Evolutionary conservation across 2,329 filamentous ascomycete species (phyloP).

Genomic region (Calonectria pauciramosa): DNA sequence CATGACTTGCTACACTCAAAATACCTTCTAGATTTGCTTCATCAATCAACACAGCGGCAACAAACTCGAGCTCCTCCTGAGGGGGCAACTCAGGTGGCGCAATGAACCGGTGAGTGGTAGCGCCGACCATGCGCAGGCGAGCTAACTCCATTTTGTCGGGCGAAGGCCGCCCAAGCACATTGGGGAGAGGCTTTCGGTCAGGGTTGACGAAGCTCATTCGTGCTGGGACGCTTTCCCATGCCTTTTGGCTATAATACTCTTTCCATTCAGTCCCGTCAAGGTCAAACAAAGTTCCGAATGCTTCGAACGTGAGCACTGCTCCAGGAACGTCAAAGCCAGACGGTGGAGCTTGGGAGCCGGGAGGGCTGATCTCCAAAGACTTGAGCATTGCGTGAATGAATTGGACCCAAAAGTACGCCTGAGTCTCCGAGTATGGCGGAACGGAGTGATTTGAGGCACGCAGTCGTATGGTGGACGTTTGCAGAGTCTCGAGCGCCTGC

Average conservation of each 20-base stretch:
- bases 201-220: conserved; percentile 45
- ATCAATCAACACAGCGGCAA: conserved; percentile 36
- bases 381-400: conserved; percentile 39
- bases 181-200: conserved; percentile 46
- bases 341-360: neutral
- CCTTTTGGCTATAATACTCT: conserved; percentile 40
- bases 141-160: conserved; percentile 33
- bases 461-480: conserved; percentile 43
- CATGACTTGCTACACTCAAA: conserved; percentile 38
- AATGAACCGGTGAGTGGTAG: conserved; percentile 21
- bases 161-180: conserved; percentile 38
- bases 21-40: conserved; percentile 33
- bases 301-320: conserved; percentile 30
- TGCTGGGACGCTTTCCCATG: conserved; percentile 46
- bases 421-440: conserved; percentile 49
- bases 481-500: conserved; percentile 40
- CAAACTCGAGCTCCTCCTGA: conserved; percentile 37
- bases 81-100: conserved; percentile 24
- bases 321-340: conserved; percentile 13
- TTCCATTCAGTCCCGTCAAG: conserved; percentile 45
- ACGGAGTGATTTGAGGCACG: conserved; percentile 33
- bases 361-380: conserved; percentile 22
- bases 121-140: conserved; percentile 35
- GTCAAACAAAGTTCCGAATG: conserved; percentile 41
- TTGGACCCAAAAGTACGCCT: conserved; percentile 51